These are phyloP conservation scores for Starmerella bombicola DNA, from an alignment of 805 yeast genomes.

Conservation along the genomic window DNA sequence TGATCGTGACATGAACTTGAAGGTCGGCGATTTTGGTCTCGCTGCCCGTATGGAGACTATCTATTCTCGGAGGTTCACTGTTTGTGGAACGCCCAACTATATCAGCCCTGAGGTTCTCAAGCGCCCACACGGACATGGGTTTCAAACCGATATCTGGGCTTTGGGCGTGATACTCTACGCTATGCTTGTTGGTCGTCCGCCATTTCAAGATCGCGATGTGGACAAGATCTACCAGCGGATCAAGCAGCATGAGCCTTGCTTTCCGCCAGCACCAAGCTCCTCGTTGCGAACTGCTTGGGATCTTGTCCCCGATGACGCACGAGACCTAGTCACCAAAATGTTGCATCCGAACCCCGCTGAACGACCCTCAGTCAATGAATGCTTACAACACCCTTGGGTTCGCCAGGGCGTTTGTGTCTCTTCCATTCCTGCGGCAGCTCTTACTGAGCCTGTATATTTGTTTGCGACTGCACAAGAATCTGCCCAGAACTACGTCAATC, in stretches of 20 bases:
- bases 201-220: conserved; percentile 93
- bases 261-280: conserved; percentile 45
- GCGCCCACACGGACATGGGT: conserved; percentile 59
- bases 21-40: conserved; percentile 94
- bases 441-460: conserved; percentile 51
- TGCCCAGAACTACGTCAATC: conserved; percentile 49
- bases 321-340: conserved; percentile 49
- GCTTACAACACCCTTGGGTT: conserved; percentile 77
- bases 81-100: conserved; percentile 97
- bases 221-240: conserved; percentile 85
- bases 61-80: conserved; percentile 72
- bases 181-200: conserved; percentile 85
- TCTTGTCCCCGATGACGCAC: conserved; percentile 41
- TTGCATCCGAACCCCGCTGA: conserved; percentile 63
- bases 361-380: conserved; percentile 71
- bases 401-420: conserved; percentile 67
- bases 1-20: conserved; percentile 85
- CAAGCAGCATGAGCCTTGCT: conserved; percentile 62
- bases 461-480: conserved; percentile 48
- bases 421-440: conserved; percentile 47
- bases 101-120: conserved; percentile 96
- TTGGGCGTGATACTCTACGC: conserved; percentile 95
- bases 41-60: conserved; percentile 80
- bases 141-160: conserved; percentile 96
- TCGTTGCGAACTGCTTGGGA: conserved; percentile 34